A percentile compares a stretch with the other conserved stretches of the same genome.
Evolutionary conservation across 2,329 filamentous ascomycete species (phyloP).

Genomic region (Aspergillus piperis): DNA sequence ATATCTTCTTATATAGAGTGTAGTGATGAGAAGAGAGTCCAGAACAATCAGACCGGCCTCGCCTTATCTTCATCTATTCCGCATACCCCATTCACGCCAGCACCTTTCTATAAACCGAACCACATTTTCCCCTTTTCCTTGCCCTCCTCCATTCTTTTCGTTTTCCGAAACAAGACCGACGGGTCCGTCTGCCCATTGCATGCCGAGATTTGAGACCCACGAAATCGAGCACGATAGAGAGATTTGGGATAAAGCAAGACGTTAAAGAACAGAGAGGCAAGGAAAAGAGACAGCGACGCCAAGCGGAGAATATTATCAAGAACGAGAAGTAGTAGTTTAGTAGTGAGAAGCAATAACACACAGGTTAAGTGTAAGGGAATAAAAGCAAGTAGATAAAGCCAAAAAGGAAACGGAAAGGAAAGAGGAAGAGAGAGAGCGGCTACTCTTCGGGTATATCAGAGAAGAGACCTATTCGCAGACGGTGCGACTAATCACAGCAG

Average conservation of each 20-base stretch:
- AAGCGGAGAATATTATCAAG: constrained; percentile 12
- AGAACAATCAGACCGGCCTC: constrained; percentile 1
- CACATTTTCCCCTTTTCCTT: not conserved
- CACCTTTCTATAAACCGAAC: constrained; percentile 1
- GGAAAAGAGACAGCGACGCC: constrained; percentile 6
- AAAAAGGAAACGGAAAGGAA: constrained; percentile 7
- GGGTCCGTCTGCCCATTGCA: not conserved
- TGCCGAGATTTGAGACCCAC: not conserved
- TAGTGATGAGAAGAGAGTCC: not conserved
- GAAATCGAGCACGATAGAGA: not conserved
- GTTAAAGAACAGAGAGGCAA: not conserved
- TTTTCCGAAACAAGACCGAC: not conserved
- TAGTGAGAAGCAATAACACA: not conserved
- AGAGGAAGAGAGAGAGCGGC: constrained; percentile 25
- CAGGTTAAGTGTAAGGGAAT: constrained; percentile 1
- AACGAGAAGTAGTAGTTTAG: constrained; percentile 5
- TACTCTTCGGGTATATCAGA: constrained; percentile 67
- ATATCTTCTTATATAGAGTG: constrained; percentile 5
- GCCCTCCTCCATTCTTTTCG: not conserved
- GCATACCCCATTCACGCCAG: not conserved
- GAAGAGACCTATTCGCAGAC: constrained; percentile 74
- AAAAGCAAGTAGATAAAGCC: constrained; percentile 1
- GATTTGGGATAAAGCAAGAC: not conserved
- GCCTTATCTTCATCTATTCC: constrained; percentile 2
- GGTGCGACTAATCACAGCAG: constrained; percentile 63